Evolutionary conservation across 1,284 basidiomycete species (phyloP).

Genomic region (Ceraceosorus guamensis): DNA sequence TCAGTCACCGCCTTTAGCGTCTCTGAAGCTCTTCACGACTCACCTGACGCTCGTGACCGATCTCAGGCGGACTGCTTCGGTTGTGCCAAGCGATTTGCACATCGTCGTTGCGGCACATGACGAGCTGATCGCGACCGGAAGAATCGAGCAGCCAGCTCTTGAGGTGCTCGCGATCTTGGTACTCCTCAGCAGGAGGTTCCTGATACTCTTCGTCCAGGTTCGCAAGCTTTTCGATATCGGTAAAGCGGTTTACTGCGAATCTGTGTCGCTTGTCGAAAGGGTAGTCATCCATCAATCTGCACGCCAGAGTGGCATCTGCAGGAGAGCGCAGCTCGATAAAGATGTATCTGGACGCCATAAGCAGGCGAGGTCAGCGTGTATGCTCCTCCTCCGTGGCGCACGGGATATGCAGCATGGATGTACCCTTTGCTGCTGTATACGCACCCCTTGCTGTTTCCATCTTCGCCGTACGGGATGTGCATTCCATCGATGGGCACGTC

Average conservation of each 20-base stretch:
- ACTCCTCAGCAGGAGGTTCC: conserved; percentile 73
- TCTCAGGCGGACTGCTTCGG: conserved; percentile 76
- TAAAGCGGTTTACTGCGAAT: conserved; percentile 82
- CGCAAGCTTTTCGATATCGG: conserved; percentile 80
- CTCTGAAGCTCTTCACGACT: neutral
- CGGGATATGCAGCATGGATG: too few species aligned
- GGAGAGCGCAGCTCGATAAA: conserved; percentile 80
- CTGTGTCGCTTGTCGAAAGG: conserved; percentile 88
- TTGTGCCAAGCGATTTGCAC: conserved; percentile 91
- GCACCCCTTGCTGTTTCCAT: conserved; percentile 48
- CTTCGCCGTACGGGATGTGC: conserved; percentile 49
- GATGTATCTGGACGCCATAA: conserved; percentile 59
- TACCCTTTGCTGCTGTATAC: conserved; percentile 2
- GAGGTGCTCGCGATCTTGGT: conserved; percentile 68
- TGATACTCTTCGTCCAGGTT: conserved; percentile 74
- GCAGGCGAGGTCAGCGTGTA: neutral
- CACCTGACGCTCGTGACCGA: conserved; percentile 56
- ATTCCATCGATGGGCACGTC: conserved; percentile 43
- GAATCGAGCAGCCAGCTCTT: conserved; percentile 89
- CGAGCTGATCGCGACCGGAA: conserved; percentile 89
- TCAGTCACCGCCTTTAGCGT: neutral
- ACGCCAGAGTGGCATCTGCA: conserved; percentile 74
- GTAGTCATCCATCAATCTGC: conserved; percentile 72
- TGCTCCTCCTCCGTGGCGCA: neutral
- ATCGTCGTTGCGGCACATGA: conserved; percentile 85